These are phyloP conservation scores for Jackrogersella multiformis DNA, from an alignment of 495 filamentous ascomycete species.

Conservation along the genomic window DNA sequence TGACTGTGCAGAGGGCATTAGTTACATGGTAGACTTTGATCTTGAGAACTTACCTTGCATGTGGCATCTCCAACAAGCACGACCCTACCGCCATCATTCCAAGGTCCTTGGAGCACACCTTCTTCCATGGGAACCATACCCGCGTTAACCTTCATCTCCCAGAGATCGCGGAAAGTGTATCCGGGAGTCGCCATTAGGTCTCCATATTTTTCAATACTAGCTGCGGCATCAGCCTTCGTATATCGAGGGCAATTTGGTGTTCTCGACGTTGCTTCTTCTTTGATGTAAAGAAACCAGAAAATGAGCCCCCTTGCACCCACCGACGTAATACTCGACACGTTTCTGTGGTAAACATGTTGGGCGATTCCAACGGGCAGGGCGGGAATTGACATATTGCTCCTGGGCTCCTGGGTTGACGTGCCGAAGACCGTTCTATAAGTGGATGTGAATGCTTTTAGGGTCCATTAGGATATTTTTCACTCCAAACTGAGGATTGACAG, in stretches of 20 bases:
- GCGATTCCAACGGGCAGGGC: constrained; percentile 22
- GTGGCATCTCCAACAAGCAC: constrained; percentile 40
- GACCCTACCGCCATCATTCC: constrained; percentile 41
- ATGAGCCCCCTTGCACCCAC: constrained; percentile 25
- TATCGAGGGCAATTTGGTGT: constrained; percentile 31
- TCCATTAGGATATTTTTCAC: neutral
- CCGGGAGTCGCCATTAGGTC: constrained; percentile 18
- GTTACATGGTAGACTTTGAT: neutral
- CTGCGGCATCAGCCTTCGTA: constrained; percentile 24
- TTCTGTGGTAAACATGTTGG: constrained; percentile 32
- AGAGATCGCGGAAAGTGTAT: constrained; percentile 41
- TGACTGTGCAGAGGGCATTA: constrained; percentile 7
- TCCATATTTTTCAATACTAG: constrained; percentile 38
- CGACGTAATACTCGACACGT: constrained; percentile 31
- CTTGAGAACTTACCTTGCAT: constrained; percentile 23
- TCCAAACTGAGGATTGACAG: neutral
- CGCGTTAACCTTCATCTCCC: constrained; percentile 25
- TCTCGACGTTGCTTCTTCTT: constrained; percentile 22
- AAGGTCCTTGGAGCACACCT: constrained; percentile 31
- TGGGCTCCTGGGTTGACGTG: constrained; percentile 26
- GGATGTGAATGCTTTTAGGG: constrained; percentile 20
- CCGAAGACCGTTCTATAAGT: constrained; percentile 39
- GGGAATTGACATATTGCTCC: neutral
- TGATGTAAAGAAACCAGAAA: constrained; percentile 47
- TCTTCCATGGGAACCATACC: constrained; percentile 43